phyloP scores from a whole-genome alignment of 2,329 filamentous ascomycete genomes.

The Neopestalotiopsis clavispora region DNA sequence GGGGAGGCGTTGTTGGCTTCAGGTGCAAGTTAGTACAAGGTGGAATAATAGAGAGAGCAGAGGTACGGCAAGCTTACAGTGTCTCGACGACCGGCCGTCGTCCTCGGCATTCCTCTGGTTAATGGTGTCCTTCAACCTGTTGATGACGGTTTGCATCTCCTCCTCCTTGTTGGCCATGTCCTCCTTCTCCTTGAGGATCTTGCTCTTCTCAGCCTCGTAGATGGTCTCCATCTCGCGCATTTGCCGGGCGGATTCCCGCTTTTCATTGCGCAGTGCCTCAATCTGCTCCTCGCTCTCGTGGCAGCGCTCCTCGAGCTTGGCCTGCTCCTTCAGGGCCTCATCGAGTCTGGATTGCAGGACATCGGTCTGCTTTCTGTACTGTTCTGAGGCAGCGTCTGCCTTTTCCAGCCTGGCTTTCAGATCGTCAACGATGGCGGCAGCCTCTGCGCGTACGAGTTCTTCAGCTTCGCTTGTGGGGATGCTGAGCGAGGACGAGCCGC shows the following conservation, averaged over 20 bases:
- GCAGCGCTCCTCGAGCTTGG: slow-evolving; percentile 82
- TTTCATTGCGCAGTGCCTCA: slow-evolving; percentile 81
- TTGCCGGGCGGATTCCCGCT: slow-evolving; percentile 81
- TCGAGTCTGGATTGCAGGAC: slow-evolving; percentile 86
- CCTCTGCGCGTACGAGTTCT: slow-evolving; percentile 79
- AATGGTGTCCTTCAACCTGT: slow-evolving; percentile 87
- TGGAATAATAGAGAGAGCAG: background rate
- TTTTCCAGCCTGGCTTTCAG: slow-evolving; percentile 81
- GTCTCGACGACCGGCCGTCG: slow-evolving; percentile 61
- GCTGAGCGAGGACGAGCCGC: slow-evolving; percentile 54
- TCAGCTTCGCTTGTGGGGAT: slow-evolving; percentile 56
- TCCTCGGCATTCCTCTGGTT: slow-evolving; percentile 70
- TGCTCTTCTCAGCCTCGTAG: slow-evolving; percentile 87
- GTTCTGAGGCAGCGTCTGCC: slow-evolving; percentile 78
- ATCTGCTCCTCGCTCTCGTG: slow-evolving; percentile 87
- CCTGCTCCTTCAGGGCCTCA: slow-evolving; percentile 82
- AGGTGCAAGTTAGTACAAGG: slow-evolving; percentile 24
- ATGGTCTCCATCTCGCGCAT: slow-evolving; percentile 91
- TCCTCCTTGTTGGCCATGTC: slow-evolving; percentile 84
- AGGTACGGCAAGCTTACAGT: slow-evolving; percentile 49
- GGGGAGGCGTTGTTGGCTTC: slow-evolving; percentile 64
- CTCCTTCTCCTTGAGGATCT: slow-evolving; percentile 90
- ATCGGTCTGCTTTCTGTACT: slow-evolving; percentile 82
- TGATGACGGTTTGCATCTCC: slow-evolving; percentile 88
- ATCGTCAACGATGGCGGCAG: slow-evolving; percentile 79